Conservation (phyloP, 2,329 filamentous ascomycete species). For the Pseudogymnoascus verrucosus region DNA sequence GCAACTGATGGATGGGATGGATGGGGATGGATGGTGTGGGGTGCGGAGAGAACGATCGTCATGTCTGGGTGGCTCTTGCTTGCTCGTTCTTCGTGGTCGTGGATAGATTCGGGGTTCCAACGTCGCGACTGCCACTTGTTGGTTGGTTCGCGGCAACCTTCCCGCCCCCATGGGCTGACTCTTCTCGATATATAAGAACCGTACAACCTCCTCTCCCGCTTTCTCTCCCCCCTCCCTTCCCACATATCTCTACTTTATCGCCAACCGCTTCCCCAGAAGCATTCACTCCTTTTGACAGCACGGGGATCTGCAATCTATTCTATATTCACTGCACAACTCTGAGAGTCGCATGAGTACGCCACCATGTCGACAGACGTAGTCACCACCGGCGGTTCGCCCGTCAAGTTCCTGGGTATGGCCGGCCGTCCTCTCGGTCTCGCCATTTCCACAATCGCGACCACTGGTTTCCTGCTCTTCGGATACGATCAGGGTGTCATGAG, state of each 20-base stretch:
- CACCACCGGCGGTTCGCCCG: not conserved
- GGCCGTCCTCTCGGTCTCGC: slow-evolving; percentile 60
- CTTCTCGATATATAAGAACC: not conserved
- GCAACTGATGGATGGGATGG: not conserved
- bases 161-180: slow-evolving; percentile 3
- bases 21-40: not conserved
- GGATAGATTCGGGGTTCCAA: not conserved
- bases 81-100: not conserved
- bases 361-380: not conserved
- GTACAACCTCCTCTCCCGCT: not conserved
- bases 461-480: slow-evolving; percentile 78
- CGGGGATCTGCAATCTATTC: not conserved
- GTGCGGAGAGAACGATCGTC: slow-evolving; percentile 3
- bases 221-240: not conserved
- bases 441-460: slow-evolving; percentile 62
- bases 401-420: slow-evolving; percentile 54
- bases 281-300: not conserved
- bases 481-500: slow-evolving; percentile 90
- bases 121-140: not conserved
- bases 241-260: not conserved
- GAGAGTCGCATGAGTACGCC: slow-evolving; percentile 5
- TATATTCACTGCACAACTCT: slow-evolving; percentile 2
- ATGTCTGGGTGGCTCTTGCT: not conserved
- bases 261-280: not conserved
- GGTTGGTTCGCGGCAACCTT: not conserved